Percentiles rank a stretch among this genome's conserved stretches.
Evolutionary conservation across 148 eudicot genomes (phyloP).

Genomic region (Arctostaphylos glauca): DNA sequence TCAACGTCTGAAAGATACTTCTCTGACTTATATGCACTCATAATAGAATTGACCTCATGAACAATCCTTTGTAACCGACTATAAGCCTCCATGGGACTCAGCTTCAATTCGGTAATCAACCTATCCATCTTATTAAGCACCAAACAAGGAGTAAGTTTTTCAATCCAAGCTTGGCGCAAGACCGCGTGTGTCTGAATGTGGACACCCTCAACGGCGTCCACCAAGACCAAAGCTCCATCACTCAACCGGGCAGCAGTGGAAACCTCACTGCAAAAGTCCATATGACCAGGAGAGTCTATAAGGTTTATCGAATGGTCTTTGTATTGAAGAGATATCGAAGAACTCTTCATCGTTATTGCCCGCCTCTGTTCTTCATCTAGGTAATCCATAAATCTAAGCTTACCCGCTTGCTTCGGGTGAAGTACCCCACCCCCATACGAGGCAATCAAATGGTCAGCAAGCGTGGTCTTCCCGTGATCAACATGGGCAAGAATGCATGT

Average conservation of each 20-base stretch:
- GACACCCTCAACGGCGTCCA: conserved; percentile 96
- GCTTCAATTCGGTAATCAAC: conserved; percentile 68
- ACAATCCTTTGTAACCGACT: conserved; percentile 68
- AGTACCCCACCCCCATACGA: conserved; percentile 71
- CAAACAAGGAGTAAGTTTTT: conserved; percentile 82
- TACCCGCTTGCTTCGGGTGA: conserved; percentile 91
- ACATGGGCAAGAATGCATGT: conserved; percentile 96
- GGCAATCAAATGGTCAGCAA: conserved; percentile 93
- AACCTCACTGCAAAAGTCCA: conserved; percentile 96
- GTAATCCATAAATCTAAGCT: conserved; percentile 73
- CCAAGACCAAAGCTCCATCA: conserved; percentile 85
- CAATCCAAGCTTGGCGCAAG: conserved; percentile 93
- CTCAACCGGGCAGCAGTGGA: conserved; percentile 92
- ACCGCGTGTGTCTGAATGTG: conserved; percentile 98
- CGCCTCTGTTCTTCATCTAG: conserved; percentile 93
- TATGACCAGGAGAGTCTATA: conserved; percentile 95
- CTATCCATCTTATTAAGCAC: conserved; percentile 95
- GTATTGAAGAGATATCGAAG: conserved; percentile 64
- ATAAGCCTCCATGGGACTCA: conserved; percentile 88
- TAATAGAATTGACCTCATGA: conserved; percentile 85
- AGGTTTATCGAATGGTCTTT: conserved; percentile 53
- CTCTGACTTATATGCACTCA: conserved; percentile 80
- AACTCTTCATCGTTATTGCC: conserved; percentile 91
- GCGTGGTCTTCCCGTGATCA: conserved; percentile 93
- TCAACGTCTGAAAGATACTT: conserved; percentile 95